phyloP scores from a whole-genome alignment of 2,329 filamentous ascomycete species.

The Aureobasidium musti region DNA sequence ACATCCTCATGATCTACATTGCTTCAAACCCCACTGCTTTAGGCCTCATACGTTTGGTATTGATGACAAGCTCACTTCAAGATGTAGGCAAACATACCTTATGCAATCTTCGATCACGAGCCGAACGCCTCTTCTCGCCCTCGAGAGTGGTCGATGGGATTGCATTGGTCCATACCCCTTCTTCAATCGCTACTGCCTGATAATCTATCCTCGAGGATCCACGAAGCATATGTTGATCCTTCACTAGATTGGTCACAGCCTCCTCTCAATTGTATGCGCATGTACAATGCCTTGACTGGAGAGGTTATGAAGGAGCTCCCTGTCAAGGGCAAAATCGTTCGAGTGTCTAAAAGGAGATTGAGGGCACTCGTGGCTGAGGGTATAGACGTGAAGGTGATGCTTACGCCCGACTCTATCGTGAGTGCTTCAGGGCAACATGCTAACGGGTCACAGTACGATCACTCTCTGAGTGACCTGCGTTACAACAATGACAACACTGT shows the following conservation, averaged over 20 bases:
- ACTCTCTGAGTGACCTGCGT: constrained; percentile 4
- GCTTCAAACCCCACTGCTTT: no score
- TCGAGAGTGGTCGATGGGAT: constrained; percentile 34
- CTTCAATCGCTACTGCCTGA: constrained; percentile 31
- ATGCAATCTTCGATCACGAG: constrained; percentile 28
- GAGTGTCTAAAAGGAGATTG: constrained; percentile 32
- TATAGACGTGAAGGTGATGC: constrained; percentile 28
- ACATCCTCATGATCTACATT: background rate
- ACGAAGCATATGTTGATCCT: constrained; percentile 33
- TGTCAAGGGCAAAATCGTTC: constrained; percentile 23
- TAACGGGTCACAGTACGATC: background rate
- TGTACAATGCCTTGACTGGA: constrained; percentile 31
- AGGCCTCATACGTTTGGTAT: background rate
- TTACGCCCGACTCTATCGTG: background rate
- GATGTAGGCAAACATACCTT: constrained; percentile 31
- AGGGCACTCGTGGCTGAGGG: constrained; percentile 23
- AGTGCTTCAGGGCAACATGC: background rate
- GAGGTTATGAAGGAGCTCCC: constrained; percentile 31
- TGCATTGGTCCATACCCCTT: constrained; percentile 31
- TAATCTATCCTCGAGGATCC: constrained; percentile 30
- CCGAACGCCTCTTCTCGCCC: constrained; percentile 15
- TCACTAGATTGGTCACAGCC: constrained; percentile 30
- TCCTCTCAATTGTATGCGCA: constrained; percentile 31
- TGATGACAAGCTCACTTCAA: background rate
- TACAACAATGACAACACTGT: constrained; percentile 28